phyloP scores from a whole-genome alignment of 768 basidiomycete species.

The Myochromella boudieri region DNA sequence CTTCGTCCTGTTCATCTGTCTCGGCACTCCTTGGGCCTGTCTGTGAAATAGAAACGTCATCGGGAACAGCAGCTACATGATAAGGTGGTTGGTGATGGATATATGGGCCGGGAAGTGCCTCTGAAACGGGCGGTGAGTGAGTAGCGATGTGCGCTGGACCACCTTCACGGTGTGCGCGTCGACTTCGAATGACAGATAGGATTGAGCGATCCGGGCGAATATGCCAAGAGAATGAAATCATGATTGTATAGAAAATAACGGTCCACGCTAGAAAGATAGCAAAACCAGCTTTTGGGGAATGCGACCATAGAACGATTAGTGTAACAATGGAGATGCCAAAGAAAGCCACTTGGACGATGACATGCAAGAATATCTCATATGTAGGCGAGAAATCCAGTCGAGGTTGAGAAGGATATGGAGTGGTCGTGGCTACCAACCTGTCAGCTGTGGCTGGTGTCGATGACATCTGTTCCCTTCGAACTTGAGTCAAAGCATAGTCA shows the following conservation, averaged over 20 bases:
- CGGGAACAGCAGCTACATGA: conserved; percentile 42
- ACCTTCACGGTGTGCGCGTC: conserved; percentile 29
- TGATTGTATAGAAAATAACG: conserved; percentile 51
- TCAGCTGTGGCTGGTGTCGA: conserved; percentile 57
- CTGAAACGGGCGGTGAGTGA: conserved; percentile 38
- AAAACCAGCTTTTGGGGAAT: conserved; percentile 55
- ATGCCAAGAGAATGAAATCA: conserved; percentile 57
- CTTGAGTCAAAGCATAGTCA: conserved; percentile 64
- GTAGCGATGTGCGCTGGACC: conserved; percentile 28
- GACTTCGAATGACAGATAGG: conserved; percentile 47
- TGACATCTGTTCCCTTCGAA: conserved; percentile 45
- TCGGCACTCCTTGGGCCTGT: conserved; percentile 50
- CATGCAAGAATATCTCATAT: conserved; percentile 41
- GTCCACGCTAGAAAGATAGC: conserved; percentile 66
- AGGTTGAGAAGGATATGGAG: conserved; percentile 1
- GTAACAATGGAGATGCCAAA: conserved; percentile 58
- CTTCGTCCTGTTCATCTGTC: conserved; percentile 63
- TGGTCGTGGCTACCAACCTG: conserved; percentile 19
- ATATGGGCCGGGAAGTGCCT: conserved; percentile 63
- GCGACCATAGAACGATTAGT: conserved; percentile 58
- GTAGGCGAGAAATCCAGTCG: conserved; percentile 30
- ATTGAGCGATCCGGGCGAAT: conserved; percentile 58
- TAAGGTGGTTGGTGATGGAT: conserved; percentile 67
- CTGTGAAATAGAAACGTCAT: conserved; percentile 35
- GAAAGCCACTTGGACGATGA: conserved; percentile 56